A percentile compares a stretch with the other conserved stretches of the same genome.
Conservation (phyloP, 75 land plant genomes). For the Pseudotsuga menziesii region DNA sequence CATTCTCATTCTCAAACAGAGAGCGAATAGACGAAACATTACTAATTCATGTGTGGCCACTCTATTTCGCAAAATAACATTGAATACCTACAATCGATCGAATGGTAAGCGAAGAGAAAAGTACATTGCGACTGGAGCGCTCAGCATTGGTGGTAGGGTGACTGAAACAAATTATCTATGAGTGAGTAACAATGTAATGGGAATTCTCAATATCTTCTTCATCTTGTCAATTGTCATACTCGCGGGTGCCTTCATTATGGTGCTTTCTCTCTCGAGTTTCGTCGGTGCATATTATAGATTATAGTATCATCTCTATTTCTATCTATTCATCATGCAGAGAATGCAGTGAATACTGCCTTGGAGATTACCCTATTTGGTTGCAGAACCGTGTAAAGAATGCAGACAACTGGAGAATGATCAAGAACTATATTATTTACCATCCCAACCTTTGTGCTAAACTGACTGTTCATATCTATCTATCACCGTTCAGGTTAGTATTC, state of each 20-base stretch:
- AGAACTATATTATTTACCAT: slow-evolving; percentile 18
- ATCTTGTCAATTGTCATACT: slow-evolving; percentile 55
- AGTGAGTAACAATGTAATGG: slow-evolving; percentile 65
- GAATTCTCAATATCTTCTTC: slow-evolving; percentile 53
- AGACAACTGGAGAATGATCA: slow-evolving; percentile 11
- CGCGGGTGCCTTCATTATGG: slow-evolving; percentile 46
- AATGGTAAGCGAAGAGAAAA: too few species aligned
- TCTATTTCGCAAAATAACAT: too few species aligned
- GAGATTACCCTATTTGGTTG: slow-evolving; percentile 15
- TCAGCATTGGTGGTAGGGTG: too few species aligned
- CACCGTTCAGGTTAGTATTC: not conserved
- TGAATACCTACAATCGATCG: too few species aligned
- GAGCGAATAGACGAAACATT: too few species aligned
- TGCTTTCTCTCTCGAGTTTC: slow-evolving; percentile 61
- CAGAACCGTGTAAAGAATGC: slow-evolving; percentile 3
- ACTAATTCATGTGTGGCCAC: too few species aligned
- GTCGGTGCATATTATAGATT: slow-evolving; percentile 57
- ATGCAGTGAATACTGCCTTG: slow-evolving; percentile 56
- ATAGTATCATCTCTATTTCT: slow-evolving; percentile 54
- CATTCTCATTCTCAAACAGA: too few species aligned
- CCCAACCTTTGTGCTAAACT: slow-evolving; percentile 50
- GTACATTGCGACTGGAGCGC: too few species aligned
- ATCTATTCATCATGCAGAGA: slow-evolving; percentile 49
- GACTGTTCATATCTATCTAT: too few species aligned
- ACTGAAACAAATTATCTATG: slow-evolving; percentile 5